A percentile compares a stretch with the other conserved stretches of the same genome.
These are phyloP conservation scores for Suillus lakei DNA, from an alignment of 768 basidiomycete species.

Conservation along the genomic window DNA sequence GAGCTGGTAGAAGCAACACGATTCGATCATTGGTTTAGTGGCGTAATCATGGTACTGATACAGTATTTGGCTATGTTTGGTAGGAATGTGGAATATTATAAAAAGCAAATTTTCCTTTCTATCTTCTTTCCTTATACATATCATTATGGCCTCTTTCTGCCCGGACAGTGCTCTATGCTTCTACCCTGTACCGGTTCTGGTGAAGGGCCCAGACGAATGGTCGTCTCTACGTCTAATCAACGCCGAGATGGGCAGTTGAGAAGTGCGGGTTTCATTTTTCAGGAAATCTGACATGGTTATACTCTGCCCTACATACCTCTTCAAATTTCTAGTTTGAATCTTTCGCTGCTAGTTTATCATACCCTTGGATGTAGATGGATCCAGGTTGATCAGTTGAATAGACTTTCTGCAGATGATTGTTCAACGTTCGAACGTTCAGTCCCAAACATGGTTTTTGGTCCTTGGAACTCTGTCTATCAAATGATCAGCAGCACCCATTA, in stretches of 20 bases:
- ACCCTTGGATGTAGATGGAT: background rate
- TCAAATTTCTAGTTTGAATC: background rate
- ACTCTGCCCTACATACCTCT: constrained; percentile 37
- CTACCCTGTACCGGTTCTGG: constrained; percentile 83
- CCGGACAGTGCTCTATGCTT: constrained; percentile 65
- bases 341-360: background rate
- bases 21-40: background rate
- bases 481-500: no score
- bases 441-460: no score
- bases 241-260: constrained; percentile 54
- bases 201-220: constrained; percentile 67
- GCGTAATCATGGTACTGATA: constrained; percentile 21
- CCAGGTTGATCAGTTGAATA: background rate
- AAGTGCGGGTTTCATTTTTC: constrained; percentile 39
- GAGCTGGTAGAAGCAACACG: constrained; percentile 7
- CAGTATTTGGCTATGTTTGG: constrained; percentile 37
- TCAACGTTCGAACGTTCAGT: no score
- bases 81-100: constrained; percentile 30
- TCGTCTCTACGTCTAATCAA: constrained; percentile 58
- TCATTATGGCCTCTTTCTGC: constrained; percentile 69
- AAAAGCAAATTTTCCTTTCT: constrained; percentile 11
- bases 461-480: no score
- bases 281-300: constrained; percentile 40
- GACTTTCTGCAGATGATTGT: background rate
- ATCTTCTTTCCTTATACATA: background rate